Evolutionary conservation across 2,329 filamentous ascomycete species (phyloP), one percentile per base, ranked within the genome.

Genomic region (Xylaria sp.): DNA sequence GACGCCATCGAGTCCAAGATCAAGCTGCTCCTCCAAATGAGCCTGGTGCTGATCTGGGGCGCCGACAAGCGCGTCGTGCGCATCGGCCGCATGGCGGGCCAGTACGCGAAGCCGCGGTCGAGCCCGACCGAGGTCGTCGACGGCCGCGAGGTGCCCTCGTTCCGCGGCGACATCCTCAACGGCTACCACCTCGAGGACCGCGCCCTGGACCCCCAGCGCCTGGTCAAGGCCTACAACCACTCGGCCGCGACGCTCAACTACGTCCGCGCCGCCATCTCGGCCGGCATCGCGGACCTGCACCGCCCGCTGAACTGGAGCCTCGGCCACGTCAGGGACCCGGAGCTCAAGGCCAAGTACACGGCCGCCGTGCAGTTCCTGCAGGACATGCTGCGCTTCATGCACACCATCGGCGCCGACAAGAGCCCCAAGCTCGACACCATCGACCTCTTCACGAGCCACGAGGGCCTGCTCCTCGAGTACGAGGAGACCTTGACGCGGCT

Each of bases 21-120:
- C 81, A 98, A 98, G 83, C 88, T 99, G 32, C 87, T 99, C 37
- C 85, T 99, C 69, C 96, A 99, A 83, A 98, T 99, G 95, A 97
- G 93, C 73, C 84, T 99, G 75, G 93, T 99, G 0, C 86, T 99
- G 69, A 94, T 98, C 80, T 98, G 94, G 91, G 96, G 93, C 74
- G 87, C 86, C 68, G 86, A 87, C 82, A 90, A 90, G 82, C 92
- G 93, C 6, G 94, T 99, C 3, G 94, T 99, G 57, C 90, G 96
- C 74, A 97, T 99, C 77, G 96, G 94, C 18, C 90, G 96, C 70
- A 98, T 98, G 90, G 96, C 96, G 13, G 96, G 96, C 3, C 96
- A 99, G 85, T 99, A 97, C 78, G 96, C 96, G 37, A 99, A 99
- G 83, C 96, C 95, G 2, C 87, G 96, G 66, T 97, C 94, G 3